Conservation (phyloP, 805 yeast species). For the Danielozyma ontarioensis region DNA sequence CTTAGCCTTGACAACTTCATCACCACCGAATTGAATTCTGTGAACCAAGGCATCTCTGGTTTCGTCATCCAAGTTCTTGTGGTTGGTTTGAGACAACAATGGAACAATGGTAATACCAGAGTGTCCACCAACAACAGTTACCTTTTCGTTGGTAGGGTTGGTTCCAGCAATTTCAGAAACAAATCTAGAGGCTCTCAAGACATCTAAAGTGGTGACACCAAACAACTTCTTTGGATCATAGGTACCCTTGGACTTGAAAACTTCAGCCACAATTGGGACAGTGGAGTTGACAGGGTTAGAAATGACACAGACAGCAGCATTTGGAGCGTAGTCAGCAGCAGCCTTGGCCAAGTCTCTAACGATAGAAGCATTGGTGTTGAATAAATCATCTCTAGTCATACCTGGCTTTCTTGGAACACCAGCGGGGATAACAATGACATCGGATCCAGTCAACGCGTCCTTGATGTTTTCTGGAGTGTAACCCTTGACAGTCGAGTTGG, state of each 20-base stretch:
- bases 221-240: slow-evolving; percentile 89
- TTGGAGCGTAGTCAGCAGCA: slow-evolving; percentile 75
- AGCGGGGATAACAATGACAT: slow-evolving; percentile 89
- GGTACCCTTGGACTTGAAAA: slow-evolving; percentile 75
- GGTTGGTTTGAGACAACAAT: slow-evolving; percentile 77
- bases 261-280: slow-evolving; percentile 94
- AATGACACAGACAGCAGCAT: slow-evolving; percentile 76
- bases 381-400: slow-evolving; percentile 96
- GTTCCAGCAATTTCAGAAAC: slow-evolving; percentile 61
- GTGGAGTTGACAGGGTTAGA: slow-evolving; percentile 98
- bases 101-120: slow-evolving; percentile 96
- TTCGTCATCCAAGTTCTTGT: slow-evolving; percentile 40
- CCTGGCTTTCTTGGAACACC: slow-evolving; percentile 99
- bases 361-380: slow-evolving; percentile 93
- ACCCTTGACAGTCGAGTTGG: slow-evolving; percentile 84
- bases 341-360: slow-evolving; percentile 90
- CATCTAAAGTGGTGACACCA: slow-evolving; percentile 95
- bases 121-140: slow-evolving; percentile 95
- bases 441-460: slow-evolving; percentile 71
- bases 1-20: slow-evolving; percentile 90
- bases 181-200: slow-evolving; percentile 85
- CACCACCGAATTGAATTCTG: slow-evolving; percentile 96
- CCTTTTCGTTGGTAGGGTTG: slow-evolving; percentile 72
- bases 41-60: slow-evolving; percentile 53
- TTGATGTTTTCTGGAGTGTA: slow-evolving; percentile 76